Evolutionary conservation across 345 rosid species (phyloP), one percentile per base, ranked within the genome.

Genomic region (Carallia pectinifolia): DNA sequence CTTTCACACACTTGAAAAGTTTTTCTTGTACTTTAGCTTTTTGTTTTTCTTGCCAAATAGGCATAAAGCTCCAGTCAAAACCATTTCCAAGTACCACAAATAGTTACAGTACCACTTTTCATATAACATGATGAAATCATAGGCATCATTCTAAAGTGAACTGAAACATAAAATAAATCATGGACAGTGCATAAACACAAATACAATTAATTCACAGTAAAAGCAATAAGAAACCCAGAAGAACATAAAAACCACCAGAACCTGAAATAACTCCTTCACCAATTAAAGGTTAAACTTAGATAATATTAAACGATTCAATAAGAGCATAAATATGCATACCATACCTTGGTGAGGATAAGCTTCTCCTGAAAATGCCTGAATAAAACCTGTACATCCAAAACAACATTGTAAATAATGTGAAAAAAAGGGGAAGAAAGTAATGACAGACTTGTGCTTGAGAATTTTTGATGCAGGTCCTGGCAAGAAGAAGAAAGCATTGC

Each of bases 281-380:
- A 56, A 72, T 29, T 40, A 37, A 62, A 69, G 64, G 74, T 63
- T 65, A 23, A 23, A 23, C 23, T 23, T 23, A 77, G 59, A 16
- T 39, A 38, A 76, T 60, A 48, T 7, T 27, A 48, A 39, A 74
- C 71, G 71, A 71, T 60, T 59, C 55, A 75, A 39, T 54, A 64
- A 75, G 64, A 78, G 62, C 64, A 65, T 53, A 59, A 76, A 58
- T 76, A 65, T 69, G 69, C 67, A 66, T 66, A 55, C 52, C 84
- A 80, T 82, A 92, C 97, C 99, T 94, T 97, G 61, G 90, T 87
- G 58, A 82, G 75, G 68, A 73, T 77, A 65, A 94, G 95, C 80
- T 92, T 88, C 83, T 92, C 97, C 66, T 84, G 97, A 37, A 94
- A 86, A 86, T 91, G 97, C 81, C 85, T 87, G 77, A 94, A 92